phyloP scores from a whole-genome alignment of 306 rosid species.

The Ormosia emarginata region DNA sequence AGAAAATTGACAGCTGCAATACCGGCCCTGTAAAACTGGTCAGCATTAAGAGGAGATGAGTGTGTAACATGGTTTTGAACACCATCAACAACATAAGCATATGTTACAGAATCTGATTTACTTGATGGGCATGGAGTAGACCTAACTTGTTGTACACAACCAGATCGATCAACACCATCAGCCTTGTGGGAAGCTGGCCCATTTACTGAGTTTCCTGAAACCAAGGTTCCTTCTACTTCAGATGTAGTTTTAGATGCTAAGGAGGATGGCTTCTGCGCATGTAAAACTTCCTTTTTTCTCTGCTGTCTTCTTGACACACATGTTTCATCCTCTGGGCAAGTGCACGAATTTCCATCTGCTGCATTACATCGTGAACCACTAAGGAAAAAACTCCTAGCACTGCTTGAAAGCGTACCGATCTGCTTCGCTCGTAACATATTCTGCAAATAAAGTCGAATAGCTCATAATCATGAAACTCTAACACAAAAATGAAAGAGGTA shows the following conservation, averaged over 20 bases:
- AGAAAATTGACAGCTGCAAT: conserved; percentile 77
- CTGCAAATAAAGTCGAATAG: conserved; percentile 29
- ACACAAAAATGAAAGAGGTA: not conserved
- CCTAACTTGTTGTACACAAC: conserved; percentile 30
- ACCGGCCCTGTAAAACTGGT: conserved; percentile 75
- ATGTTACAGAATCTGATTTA: conserved; percentile 48
- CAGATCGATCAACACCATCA: conserved; percentile 33
- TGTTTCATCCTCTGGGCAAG: conserved; percentile 77
- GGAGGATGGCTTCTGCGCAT: conserved; percentile 50
- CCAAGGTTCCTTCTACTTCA: conserved; percentile 43
- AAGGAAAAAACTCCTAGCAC: conserved; percentile 76
- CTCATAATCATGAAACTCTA: not conserved
- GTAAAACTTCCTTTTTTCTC: conserved; percentile 38
- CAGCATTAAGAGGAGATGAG: conserved; percentile 42
- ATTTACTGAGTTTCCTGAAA: conserved; percentile 41
- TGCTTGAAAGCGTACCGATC: conserved; percentile 61
- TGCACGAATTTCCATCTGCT: conserved; percentile 75
- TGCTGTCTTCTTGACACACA: conserved; percentile 57
- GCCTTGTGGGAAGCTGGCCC: conserved; percentile 39
- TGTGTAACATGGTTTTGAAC: conserved; percentile 30
- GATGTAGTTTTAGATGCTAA: conserved; percentile 39
- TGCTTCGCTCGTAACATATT: conserved; percentile 85
- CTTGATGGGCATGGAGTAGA: conserved; percentile 36
- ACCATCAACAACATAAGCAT: conserved; percentile 43
- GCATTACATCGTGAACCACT: conserved; percentile 67